phyloP scores from a whole-genome alignment of 1,139 yeast species.

The Hyphopichia wangnamkhiaoensis region DNA sequence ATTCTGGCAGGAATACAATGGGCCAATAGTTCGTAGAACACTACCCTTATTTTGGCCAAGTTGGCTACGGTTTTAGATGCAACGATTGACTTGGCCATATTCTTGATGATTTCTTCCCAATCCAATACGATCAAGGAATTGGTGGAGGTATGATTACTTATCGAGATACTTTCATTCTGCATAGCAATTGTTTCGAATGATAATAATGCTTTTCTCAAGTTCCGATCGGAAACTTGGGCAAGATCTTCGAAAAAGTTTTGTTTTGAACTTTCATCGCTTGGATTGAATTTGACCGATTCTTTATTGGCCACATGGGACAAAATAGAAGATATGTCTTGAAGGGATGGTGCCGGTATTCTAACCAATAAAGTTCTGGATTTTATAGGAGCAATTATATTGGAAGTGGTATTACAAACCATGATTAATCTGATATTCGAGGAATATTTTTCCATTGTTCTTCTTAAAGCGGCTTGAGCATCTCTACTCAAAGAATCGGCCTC shows the following conservation, averaged over 20 bases:
- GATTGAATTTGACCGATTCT: conserved; percentile 53
- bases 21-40: conserved; percentile 79
- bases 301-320: conserved; percentile 55
- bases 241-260: conserved; percentile 49
- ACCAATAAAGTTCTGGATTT: conserved; percentile 87
- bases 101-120: conserved; percentile 80
- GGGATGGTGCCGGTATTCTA: conserved; percentile 80
- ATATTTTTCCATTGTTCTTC: conserved; percentile 98
- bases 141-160: conserved; percentile 37
- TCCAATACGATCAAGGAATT: conserved; percentile 56
- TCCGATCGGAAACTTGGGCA: conserved; percentile 61
- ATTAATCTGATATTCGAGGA: conserved; percentile 83
- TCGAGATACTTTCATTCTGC: conserved; percentile 58
- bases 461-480: conserved; percentile 96
- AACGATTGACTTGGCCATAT: conserved; percentile 60
- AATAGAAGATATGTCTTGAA: conserved; percentile 55
- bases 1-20: conserved; percentile 91
- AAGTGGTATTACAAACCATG: conserved; percentile 83
- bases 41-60: conserved; percentile 70
- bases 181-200: conserved; percentile 83
- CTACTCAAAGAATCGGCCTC: conserved; percentile 92
- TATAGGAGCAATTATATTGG: conserved; percentile 91
- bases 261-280: conserved; percentile 35
- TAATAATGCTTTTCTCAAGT: conserved; percentile 74
- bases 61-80: conserved; percentile 69